Evolutionary conservation across 768 basidiomycete genomes (phyloP), one percentile per base, ranked within the genome.

Genomic region (Trametes coccinea): DNA sequence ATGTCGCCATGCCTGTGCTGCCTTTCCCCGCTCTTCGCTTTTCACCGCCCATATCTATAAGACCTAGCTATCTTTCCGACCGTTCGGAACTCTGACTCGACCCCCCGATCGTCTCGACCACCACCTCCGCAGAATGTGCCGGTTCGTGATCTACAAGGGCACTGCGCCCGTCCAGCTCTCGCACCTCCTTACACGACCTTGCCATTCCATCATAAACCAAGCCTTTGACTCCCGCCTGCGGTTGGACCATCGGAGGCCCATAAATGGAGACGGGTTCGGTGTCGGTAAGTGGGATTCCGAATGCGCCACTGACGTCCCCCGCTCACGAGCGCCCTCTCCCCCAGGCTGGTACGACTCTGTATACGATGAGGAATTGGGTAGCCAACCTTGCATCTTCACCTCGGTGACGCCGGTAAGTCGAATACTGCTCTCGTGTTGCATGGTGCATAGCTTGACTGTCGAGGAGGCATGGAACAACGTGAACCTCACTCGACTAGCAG

Each of bases 161-260:
- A 93, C 90, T 30, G 88, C 90, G 60, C 95, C 95, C 1, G 95
- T 97, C 55, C 90, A 94, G 69, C 80, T 98, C 55, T 92, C 89
- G 29, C 93, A 94, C 84, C 84, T 98, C n/a, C 81, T 98, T 67
- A 98, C 95, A 46, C 83, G 92, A 50, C 96, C 96, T 53, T 88
- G 89, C 62, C 96, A 98, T 77, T 93, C 92, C 3, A 97, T 98
- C 77, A 97, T 95, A 73, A 96, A 96, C 73, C 94, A 97, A 77
- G 94, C 96, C 0, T 95, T 94, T 69, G 96, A 98, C 76, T 95
- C 93, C 22, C 84, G 95, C 7, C 80, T 99, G 34, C 85, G 96
- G 17, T 73, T 93, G 54, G 92, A 94, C 70, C 81, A 78, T 65
- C 80, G 92, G 58, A 76, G 92, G 62, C 93, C 92, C n/a, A 93